phyloP scores from a whole-genome alignment of 108 stramenopile species.

The Cyclotella sp. region DNA sequence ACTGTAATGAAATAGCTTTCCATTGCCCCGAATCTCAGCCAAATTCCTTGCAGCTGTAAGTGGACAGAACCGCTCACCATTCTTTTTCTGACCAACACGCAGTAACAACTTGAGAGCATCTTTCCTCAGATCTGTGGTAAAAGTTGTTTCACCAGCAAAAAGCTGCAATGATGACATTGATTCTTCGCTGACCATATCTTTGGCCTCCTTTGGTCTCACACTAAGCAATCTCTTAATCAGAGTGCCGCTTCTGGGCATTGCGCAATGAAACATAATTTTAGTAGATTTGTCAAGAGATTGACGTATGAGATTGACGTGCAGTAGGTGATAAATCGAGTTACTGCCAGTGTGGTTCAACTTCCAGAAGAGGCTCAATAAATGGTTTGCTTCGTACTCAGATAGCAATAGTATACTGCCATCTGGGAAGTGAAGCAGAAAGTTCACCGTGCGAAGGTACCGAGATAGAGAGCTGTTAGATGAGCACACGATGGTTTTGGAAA shows the following conservation, averaged over 20 bases:
- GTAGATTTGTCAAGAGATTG: slow-evolving; percentile 20
- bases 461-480: not conserved
- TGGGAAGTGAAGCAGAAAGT: slow-evolving; percentile 39
- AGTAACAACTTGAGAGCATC: slow-evolving; percentile 26
- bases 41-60: slow-evolving; percentile 10
- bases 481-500: slow-evolving; percentile 20
- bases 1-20: slow-evolving; percentile 29
- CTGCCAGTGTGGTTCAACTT: not conserved
- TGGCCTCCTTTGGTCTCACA: not conserved
- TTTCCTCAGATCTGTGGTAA: slow-evolving; percentile 14
- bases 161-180: slow-evolving; percentile 41
- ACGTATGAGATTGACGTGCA: slow-evolving; percentile 21
- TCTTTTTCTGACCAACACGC: not conserved
- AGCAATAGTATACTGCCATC: slow-evolving; percentile 34
- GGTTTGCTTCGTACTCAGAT: slow-evolving; percentile 55
- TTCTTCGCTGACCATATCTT: slow-evolving; percentile 3
- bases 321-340: slow-evolving; percentile 1
- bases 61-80: slow-evolving; percentile 9
- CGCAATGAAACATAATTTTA: slow-evolving; percentile 6
- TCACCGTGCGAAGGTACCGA: slow-evolving; percentile 47
- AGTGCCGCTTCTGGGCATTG: not conserved
- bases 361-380: slow-evolving; percentile 33
- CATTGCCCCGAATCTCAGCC: slow-evolving; percentile 29
- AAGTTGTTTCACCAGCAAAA: slow-evolving; percentile 34
- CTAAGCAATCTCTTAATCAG: not conserved